These are phyloP conservation scores for Schwanniomyces yamadae DNA, from an alignment of 805 yeast genomes.

Conservation along the genomic window DNA sequence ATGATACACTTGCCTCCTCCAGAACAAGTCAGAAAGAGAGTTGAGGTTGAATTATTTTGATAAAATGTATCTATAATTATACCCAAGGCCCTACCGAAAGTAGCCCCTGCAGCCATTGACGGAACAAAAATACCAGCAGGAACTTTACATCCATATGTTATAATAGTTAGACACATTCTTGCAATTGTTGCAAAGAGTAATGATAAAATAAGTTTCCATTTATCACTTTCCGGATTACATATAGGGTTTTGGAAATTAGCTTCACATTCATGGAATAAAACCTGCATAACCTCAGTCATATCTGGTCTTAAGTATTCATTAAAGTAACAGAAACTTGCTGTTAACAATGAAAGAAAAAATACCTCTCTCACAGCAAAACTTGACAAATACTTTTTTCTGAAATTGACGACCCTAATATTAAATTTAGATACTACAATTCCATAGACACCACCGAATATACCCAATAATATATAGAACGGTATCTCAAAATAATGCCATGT, in stretches of 20 bases:
- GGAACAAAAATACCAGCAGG: constrained; percentile 99
- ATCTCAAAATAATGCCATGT: constrained; percentile 87
- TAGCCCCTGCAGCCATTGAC: constrained; percentile 94
- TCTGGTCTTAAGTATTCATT: constrained; percentile 79
- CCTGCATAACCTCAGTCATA: constrained; percentile 95
- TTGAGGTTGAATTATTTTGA: constrained; percentile 31
- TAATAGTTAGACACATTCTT: constrained; percentile 67
- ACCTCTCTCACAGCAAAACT: constrained; percentile 70
- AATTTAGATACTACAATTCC: constrained; percentile 75
- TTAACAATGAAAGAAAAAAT: constrained; percentile 58
- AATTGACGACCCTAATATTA: constrained; percentile 73
- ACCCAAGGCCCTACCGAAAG: constrained; percentile 88
- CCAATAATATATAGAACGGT: constrained; percentile 74
- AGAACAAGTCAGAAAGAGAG: constrained; percentile 32
- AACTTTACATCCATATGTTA: constrained; percentile 89
- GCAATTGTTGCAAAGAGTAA: constrained; percentile 69
- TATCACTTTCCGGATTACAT: constrained; percentile 32
- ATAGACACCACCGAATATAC: constrained; percentile 88
- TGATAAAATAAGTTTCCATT: constrained; percentile 45
- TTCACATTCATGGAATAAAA: constrained; percentile 81
- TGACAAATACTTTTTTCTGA: constrained; percentile 68
- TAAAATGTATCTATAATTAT: constrained; percentile 54
- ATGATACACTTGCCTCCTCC: constrained; percentile 59
- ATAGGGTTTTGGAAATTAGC: constrained; percentile 40
- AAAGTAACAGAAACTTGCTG: constrained; percentile 78